Base-by-base conservation (phyloP, 2,329 filamentous ascomycete species). In the Colletotrichum navitas region DNA sequence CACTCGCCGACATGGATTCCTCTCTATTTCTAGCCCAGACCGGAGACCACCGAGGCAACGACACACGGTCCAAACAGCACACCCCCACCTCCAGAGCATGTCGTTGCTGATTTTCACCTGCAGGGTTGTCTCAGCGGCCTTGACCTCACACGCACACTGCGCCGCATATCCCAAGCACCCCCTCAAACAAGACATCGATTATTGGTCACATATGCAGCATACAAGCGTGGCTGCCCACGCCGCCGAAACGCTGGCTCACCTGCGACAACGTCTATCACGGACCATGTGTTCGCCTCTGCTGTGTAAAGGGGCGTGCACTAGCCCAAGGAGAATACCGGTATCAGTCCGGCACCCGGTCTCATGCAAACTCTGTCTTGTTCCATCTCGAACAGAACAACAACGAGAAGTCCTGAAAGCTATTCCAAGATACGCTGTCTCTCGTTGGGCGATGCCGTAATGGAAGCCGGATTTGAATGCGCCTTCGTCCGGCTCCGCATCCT, bases 211-310 rank as follows among this genome's bases (percentile, higher is more conserved):
- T 41, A 49, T 39, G 52, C 34, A 21, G 45, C 47, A 45, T 47
- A 16, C 59, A 26, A 54, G 32, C 51, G 54, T 54, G 60, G 60
- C 47, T 60, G 63, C 60, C 59, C 60, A 60, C 39, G 36, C 60
- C 59, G 60, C 32, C 60, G 69, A 72, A 68, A 64, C 65, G 63
- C 59, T 49, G 24, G 26, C 66, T 24, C 54, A 52, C 24, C 43
- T 63, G 52, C 26, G 47, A 55, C 60, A 39, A 6, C 36, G 39
- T 69, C 47, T 34, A 51, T n/a, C 69, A 72, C 69, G 63, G 69
- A 69, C 65, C 69, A 72, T 63, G 54, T 29, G 69, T 72, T 72
- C 69, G 66, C 65, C 66, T 68, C 29, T 58, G n/a, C n/a, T 60
- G 54, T 18, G 54, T 41, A 36, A 55, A 34, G 55, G 45, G 24